Percentiles rank a stretch among this genome's conserved stretches.
Evolutionary conservation across 2,329 filamentous ascomycete species (phyloP).

Genomic region (Aspergillus persii): DNA sequence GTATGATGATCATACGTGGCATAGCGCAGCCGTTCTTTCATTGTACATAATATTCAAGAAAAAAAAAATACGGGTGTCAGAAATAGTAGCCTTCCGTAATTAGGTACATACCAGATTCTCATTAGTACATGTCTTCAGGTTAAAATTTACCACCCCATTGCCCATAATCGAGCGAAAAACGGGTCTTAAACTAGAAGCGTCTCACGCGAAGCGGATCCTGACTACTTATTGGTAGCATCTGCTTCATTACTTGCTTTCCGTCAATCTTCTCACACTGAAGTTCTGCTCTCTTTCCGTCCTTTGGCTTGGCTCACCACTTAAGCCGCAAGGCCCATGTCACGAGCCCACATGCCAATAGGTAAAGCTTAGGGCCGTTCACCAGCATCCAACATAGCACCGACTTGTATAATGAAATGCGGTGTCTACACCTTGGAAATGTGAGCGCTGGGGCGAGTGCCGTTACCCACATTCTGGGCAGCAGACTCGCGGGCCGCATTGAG

Average conservation of each 20-base stretch:
- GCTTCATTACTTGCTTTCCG: neutral
- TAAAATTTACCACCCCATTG: constrained; percentile 10
- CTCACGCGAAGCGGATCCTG: neutral
- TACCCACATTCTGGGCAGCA: constrained; percentile 34
- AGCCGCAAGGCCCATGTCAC: neutral
- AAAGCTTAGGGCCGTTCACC: neutral
- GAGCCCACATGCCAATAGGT: neutral
- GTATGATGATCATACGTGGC: neutral
- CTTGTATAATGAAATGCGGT: neutral
- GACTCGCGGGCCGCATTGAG: constrained; percentile 64
- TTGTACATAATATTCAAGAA: neutral
- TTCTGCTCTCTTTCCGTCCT: neutral
- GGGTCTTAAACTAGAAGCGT: constrained; percentile 17
- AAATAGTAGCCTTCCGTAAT: neutral
- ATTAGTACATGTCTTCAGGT: constrained; percentile 21
- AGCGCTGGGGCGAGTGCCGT: constrained; percentile 36
- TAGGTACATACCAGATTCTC: constrained; percentile 10
- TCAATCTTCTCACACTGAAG: neutral
- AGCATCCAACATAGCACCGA: neutral
- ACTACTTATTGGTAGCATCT: neutral
- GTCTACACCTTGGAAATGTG: constrained; percentile 32
- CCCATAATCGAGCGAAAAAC: constrained; percentile 3
- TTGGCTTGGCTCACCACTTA: neutral
- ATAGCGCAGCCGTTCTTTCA: neutral
- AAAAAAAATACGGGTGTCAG: neutral